Percentiles rank a stretch among this genome's conserved stretches.
phyloP scores from a whole-genome alignment of 176 grass and related monocot species.

The Hyparrhenia diplandra region DNA sequence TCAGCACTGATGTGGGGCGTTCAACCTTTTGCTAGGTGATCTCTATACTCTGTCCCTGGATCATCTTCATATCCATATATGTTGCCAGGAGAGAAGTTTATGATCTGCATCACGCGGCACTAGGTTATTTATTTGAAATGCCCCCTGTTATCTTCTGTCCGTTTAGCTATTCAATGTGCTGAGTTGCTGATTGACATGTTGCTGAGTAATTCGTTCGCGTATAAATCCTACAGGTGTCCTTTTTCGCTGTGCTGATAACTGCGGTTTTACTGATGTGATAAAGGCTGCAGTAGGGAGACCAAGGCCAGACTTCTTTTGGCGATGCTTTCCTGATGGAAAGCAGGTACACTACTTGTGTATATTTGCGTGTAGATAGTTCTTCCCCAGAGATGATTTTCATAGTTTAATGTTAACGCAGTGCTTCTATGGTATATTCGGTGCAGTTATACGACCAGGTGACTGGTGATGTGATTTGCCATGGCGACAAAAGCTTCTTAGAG shows the following conservation, averaged over 20 bases:
- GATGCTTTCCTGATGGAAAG: constrained; percentile 92
- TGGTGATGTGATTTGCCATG: constrained; percentile 74
- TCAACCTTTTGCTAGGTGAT: constrained; percentile 47
- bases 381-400: neutral
- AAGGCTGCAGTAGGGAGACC: constrained; percentile 76
- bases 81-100: constrained; percentile 61
- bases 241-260: constrained; percentile 70
- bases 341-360: constrained; percentile 37
- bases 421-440: neutral
- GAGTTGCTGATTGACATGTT: neutral
- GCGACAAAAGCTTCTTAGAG: constrained; percentile 42
- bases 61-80: constrained; percentile 51
- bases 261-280: constrained; percentile 57
- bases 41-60: constrained; percentile 48
- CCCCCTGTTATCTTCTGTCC: neutral
- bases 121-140: constrained; percentile 49
- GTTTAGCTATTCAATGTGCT: neutral
- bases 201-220: neutral
- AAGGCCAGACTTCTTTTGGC: constrained; percentile 91
- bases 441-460: constrained; percentile 73
- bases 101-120: constrained; percentile 72
- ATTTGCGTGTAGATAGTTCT: neutral
- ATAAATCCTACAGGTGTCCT: constrained; percentile 47
- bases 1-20: neutral
- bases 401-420: neutral